Percentiles rank a stretch among this genome's conserved stretches.
phyloP scores from a whole-genome alignment of 2,329 filamentous ascomycete genomes.

The Onygenales sp. region DNA sequence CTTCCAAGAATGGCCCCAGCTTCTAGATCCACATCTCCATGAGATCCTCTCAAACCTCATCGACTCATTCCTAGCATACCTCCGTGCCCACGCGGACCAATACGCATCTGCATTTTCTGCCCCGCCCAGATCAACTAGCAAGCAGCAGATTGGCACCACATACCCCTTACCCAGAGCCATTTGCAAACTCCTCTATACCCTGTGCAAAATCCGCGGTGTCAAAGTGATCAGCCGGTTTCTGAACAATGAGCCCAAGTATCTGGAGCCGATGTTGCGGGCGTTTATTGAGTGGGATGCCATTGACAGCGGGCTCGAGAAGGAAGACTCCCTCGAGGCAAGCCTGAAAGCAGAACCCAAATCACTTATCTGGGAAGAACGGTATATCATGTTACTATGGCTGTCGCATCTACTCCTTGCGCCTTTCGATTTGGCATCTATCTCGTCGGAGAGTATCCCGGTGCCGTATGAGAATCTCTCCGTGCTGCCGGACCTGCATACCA shows the following conservation, averaged over 20 bases:
- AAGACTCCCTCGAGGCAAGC: slow-evolving; percentile 10
- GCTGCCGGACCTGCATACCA: slow-evolving; percentile 40
- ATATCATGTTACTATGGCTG: slow-evolving; percentile 79
- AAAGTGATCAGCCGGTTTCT: slow-evolving; percentile 89
- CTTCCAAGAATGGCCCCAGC: slow-evolving; percentile 91
- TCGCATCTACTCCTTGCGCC: slow-evolving; percentile 74
- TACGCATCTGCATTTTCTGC: slow-evolving; percentile 25
- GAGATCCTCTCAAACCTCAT: slow-evolving; percentile 65
- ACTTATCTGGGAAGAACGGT: slow-evolving; percentile 79
- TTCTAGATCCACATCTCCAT: slow-evolving; percentile 76
- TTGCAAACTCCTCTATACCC: slow-evolving; percentile 70
- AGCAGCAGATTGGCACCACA: slow-evolving; percentile 25
- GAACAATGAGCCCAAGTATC: slow-evolving; percentile 76
- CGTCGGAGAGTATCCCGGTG: slow-evolving; percentile 35
- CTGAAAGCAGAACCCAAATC: slow-evolving; percentile 15
- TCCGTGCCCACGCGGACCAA: slow-evolving; percentile 36
- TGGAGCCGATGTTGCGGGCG: slow-evolving; percentile 68
- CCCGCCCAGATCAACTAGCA: slow-evolving; percentile 14
- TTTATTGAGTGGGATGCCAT: slow-evolving; percentile 52
- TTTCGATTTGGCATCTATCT: slow-evolving; percentile 84
- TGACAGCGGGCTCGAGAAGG: neutral
- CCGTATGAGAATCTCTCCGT: slow-evolving; percentile 24
- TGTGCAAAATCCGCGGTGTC: slow-evolving; percentile 89
- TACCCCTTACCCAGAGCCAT: slow-evolving; percentile 59
- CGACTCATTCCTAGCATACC: slow-evolving; percentile 62